Evolutionary conservation across 1,284 basidiomycete species (phyloP).

Genomic region (Microbotryum scabiosae): DNA sequence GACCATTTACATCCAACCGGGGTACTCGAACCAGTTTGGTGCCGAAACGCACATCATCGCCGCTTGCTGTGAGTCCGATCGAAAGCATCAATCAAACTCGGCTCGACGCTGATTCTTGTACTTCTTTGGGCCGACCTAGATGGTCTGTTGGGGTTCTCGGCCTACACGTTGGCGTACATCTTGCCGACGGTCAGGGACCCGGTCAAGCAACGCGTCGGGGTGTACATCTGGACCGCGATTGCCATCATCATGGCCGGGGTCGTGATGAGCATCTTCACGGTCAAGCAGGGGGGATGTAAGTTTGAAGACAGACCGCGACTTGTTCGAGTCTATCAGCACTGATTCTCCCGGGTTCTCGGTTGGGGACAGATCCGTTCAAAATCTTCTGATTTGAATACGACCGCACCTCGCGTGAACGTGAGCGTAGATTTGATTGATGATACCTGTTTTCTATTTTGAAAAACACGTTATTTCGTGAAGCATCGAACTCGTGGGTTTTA

Average conservation of each 20-base stretch:
- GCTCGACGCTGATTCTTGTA: not conserved
- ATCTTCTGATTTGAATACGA: constrained; percentile 15
- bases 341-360: not conserved
- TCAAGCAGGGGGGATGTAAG: constrained; percentile 69
- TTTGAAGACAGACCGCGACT: not conserved
- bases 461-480: no score
- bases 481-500: no score
- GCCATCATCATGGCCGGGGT: constrained; percentile 79
- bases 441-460: no score
- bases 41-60: constrained; percentile 86
- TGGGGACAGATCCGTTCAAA: constrained; percentile 21
- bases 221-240: constrained; percentile 82
- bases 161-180: constrained; percentile 72
- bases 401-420: no score
- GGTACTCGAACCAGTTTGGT: constrained; percentile 83
- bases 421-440: no score
- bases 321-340: not conserved
- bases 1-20: constrained; percentile 70
- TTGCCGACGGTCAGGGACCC: constrained; percentile 69
- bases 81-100: not conserved
- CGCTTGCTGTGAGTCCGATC: constrained; percentile 62
- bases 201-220: constrained; percentile 66
- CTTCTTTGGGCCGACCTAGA: constrained; percentile 48
- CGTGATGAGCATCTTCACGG: constrained; percentile 76
- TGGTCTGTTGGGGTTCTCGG: constrained; percentile 67